Conservation (phyloP, 768 basidiomycete genomes). For the Hygrocybe coccinea region DNA sequence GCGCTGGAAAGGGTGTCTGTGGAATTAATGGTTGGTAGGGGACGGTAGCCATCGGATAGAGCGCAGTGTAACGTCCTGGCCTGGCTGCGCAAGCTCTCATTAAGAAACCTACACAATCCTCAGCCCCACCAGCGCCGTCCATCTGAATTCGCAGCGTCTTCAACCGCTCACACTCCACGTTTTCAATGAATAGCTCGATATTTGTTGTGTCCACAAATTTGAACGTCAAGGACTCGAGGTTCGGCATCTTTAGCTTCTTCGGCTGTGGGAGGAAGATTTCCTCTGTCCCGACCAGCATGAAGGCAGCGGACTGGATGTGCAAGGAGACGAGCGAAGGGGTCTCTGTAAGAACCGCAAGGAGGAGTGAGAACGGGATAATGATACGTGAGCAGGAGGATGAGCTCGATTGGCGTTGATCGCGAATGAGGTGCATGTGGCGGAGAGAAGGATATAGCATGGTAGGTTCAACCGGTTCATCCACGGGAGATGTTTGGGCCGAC, state of each 20-base stretch:
- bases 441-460: constrained; percentile 1
- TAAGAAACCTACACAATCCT: constrained; percentile 1
- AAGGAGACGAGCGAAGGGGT: constrained; percentile 4
- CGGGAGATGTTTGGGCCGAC: neutral
- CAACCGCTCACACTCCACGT: neutral
- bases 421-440: constrained; percentile 5
- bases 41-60: constrained; percentile 3
- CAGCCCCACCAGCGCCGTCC: neutral
- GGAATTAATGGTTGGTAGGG: neutral
- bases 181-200: constrained; percentile 2
- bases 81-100: neutral
- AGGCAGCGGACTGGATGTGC: constrained; percentile 5
- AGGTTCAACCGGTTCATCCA: neutral
- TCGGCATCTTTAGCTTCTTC: neutral
- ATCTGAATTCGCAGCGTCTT: constrained; percentile 1
- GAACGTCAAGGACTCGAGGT: neutral
- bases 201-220: constrained; percentile 6
- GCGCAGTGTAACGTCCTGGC: neutral
- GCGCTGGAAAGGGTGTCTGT: constrained; percentile 2
- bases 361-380: constrained; percentile 2
- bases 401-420: neutral
- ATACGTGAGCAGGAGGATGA: constrained; percentile 3
- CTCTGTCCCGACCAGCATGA: constrained; percentile 2
- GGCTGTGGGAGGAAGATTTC: constrained; percentile 6
- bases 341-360: neutral